Evolutionary conservation across 352 stramenopile genomes (phyloP), one percentile per base, ranked within the genome.

Genomic region (Globisporangium barbulae): DNA sequence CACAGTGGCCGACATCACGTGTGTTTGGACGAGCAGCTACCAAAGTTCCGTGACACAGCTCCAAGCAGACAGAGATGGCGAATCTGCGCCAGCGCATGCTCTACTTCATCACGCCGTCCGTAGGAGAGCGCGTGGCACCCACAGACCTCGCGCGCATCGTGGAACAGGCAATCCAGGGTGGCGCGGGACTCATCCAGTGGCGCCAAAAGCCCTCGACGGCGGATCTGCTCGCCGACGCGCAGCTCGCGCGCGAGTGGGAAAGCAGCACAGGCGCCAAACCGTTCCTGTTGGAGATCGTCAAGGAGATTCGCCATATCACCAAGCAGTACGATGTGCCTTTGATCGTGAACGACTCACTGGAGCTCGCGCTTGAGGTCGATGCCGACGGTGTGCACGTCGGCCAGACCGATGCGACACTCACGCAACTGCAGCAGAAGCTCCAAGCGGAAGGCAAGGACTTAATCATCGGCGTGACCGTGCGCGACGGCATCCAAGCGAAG

Each of bases 51-150:
- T 28, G 25, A 28, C 25, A 2, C 25, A 28, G 25, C 25, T 28
- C n/a, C 10, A 58, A 30, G 33, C 15, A 17, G 42, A 13, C 17
- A 41, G 7, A 19, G 21, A 55, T 56, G 61, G 47, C 19, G 25
- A 47, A 47, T 19, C 33, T 54, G 31, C 61, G 53, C 1, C 52
- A 30, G 22, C 73, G 69, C 25, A 47, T 55, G 66, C 76, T 88
- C 53, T 88, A 88, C 70, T 85, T 86, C 74, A 83, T 88, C 70
- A 88, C 79, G 41, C 79, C 79, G 30, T 81, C 76, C 1, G 68
- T 79, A 8, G 70, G 74, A 17, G 44, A 41, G 47, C 61, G 63
- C 31, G 37, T 80, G 53, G 55, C 59, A 2, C 42, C 76, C 9
- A 19, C 57, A 21, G 65, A 70, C 30, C 67, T 88, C 15, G 47